Evolutionary conservation across 306 rosid species (phyloP), one percentile per base, ranked within the genome.

Genomic region (Luffa aegyptiaca): DNA sequence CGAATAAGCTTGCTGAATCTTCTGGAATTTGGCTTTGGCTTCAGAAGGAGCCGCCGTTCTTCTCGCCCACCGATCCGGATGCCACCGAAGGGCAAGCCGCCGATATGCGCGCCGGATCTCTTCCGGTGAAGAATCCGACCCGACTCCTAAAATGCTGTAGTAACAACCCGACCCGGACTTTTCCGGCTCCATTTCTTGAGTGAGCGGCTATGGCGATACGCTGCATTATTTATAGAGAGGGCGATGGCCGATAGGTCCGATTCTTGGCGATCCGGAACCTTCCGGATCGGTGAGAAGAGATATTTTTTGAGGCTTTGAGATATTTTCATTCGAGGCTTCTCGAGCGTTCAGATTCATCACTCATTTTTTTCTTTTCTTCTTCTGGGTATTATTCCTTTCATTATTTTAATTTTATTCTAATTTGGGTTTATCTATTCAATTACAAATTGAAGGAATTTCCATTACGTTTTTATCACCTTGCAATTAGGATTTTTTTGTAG

Each of bases 1-100:
- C 59, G 95, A 84, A 86, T 93, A 93, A 5, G 98, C 93, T 84
- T 91, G 88, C 84, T 91, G 98, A 75, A 93, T 89, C 59, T 82
- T 86, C 84, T 91, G 98, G 80, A 93, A 91, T 41, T 83, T 93
- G 17, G 53, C 79, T 21, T 90, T 91, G 35, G 98, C 95, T 84
- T 90, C 86, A n/a, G 90, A 84, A 78, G 98, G 93, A 12, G 66
- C 0, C 0, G 17, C 39, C 17, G 17, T 3, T 21, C 82, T 81
- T 77, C 82, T 82, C 13, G 92, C 83, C 89, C 97, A 91, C 70
- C 85, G 84, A 85, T 93, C 98, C 0, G 98, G 98, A 83, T 91
- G 98, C 95, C 97, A 93, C 79, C 70, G 88, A 93, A 26, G 31
- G 0, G 98, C 97, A 9, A 90, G 96, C 80, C 87, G 92, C 45